Conservation (phyloP, 345 rosid genomes). For the Trapa incisa region DNA sequence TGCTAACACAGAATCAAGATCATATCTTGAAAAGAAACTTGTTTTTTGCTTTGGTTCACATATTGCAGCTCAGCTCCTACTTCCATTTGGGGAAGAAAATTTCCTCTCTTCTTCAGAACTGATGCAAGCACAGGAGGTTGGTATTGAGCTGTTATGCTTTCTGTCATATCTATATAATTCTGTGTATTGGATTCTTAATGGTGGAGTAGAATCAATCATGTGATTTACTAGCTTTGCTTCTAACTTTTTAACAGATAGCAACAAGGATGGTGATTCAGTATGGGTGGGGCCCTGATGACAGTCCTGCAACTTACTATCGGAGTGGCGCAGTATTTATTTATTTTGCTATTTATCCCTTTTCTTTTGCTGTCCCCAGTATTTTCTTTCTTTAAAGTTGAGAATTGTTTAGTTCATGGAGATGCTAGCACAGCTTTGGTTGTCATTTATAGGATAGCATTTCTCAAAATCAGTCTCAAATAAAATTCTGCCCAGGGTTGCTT, state of each 20-base stretch:
- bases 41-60: slow-evolving; percentile 92
- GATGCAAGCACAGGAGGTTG: slow-evolving; percentile 81
- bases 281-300: slow-evolving; percentile 97
- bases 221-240: slow-evolving; percentile 2
- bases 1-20: slow-evolving; percentile 70
- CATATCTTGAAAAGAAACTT: slow-evolving; percentile 90
- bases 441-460: neutral
- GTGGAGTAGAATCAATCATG: neutral
- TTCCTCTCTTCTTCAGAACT: slow-evolving; percentile 67
- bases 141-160: slow-evolving; percentile 4
- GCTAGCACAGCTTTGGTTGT: neutral
- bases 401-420: neutral
- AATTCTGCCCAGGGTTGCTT: neutral
- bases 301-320: slow-evolving; percentile 70
- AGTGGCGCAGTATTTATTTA: slow-evolving; percentile 52
- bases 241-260: slow-evolving; percentile 51
- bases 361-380: neutral
- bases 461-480: neutral
- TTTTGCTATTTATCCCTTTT: slow-evolving; percentile 11
- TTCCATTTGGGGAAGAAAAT: slow-evolving; percentile 79
- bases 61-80: slow-evolving; percentile 73
- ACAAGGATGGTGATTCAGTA: slow-evolving; percentile 93
- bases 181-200: slow-evolving; percentile 7
- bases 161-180: neutral
- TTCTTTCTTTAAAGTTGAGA: neutral